These are phyloP conservation scores for Raphanus hybrid DNA, from an alignment of 441 rosid species.

Conservation along the genomic window DNA sequence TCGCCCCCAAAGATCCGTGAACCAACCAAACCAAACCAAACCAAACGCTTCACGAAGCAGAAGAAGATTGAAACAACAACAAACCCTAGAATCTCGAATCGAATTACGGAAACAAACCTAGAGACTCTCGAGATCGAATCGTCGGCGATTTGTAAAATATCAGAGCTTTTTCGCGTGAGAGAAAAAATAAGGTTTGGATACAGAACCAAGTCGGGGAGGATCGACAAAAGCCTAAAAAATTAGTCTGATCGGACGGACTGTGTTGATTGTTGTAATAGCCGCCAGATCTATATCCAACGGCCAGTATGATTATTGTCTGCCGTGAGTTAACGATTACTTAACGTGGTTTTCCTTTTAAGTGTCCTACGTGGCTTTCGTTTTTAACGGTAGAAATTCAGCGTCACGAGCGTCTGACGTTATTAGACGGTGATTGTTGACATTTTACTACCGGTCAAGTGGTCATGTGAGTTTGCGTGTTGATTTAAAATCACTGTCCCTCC, in stretches of 20 bases:
- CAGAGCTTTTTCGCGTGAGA: conserved; percentile 33
- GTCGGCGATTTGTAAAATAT: background rate
- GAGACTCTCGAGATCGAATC: conserved; percentile 21
- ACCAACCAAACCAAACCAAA: conserved; percentile 5
- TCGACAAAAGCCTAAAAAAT: conserved; percentile 8
- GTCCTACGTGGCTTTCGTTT: conserved; percentile 29
- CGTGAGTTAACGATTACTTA: conserved; percentile 27
- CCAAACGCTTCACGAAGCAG: conserved; percentile 8
- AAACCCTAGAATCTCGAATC: conserved; percentile 11
- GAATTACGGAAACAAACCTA: background rate
- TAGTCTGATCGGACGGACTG: conserved; percentile 34
- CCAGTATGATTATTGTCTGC: conserved; percentile 10
- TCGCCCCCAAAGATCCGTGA: conserved; percentile 34
- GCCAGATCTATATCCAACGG: conserved; percentile 45
- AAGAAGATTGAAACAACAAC: background rate
- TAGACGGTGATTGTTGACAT: conserved; percentile 33
- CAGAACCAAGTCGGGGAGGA: conserved; percentile 22
- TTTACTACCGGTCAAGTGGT: background rate
- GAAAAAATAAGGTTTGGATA: conserved; percentile 10
- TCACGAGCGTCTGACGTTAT: conserved; percentile 28
- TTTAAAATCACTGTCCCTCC: background rate
- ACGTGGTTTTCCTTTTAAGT: conserved; percentile 23
- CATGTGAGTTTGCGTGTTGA: conserved; percentile 26
- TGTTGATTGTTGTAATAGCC: conserved; percentile 27
- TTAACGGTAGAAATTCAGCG: conserved; percentile 4